Evolutionary conservation across 2,329 filamentous ascomycete genomes (phyloP).

Genomic region (Aphanoascus verrucosus): DNA sequence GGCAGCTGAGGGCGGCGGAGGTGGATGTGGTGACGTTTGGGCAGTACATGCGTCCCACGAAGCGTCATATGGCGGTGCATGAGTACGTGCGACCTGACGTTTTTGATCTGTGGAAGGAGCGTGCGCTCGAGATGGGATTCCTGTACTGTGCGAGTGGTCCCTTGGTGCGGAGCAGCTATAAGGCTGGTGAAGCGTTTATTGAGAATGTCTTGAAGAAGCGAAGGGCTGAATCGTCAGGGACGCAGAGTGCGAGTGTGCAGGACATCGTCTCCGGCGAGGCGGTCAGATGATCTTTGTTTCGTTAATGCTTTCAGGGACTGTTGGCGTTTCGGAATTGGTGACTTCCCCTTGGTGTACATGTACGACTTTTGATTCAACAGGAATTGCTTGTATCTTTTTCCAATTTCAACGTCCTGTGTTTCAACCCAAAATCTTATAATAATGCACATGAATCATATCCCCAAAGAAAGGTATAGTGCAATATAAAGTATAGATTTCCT

Average conservation of each 20-base stretch:
- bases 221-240: constrained; percentile 22
- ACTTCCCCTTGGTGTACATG: not conserved
- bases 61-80: constrained; percentile 92
- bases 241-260: constrained; percentile 22
- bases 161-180: constrained; percentile 88
- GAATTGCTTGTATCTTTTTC: not conserved
- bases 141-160: constrained; percentile 92
- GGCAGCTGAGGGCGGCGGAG: constrained; percentile 64
- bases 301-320: not conserved
- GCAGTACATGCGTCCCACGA: constrained; percentile 99
- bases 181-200: constrained; percentile 96
- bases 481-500: constrained; percentile 6
- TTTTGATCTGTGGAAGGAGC: constrained; percentile 84
- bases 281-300: constrained; percentile 19
- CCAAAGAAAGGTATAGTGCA: constrained; percentile 5
- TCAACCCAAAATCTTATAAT: constrained; percentile 4
- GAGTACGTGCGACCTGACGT: constrained; percentile 85
- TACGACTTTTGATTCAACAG: constrained; percentile 3
- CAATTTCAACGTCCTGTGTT: constrained; percentile 4
- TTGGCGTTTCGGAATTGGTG: constrained; percentile 4
- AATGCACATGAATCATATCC: constrained; percentile 2
- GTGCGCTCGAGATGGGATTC: constrained; percentile 90
- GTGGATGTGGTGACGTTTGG: constrained; percentile 97
- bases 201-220: constrained; percentile 94
- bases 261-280: constrained; percentile 22